Base-by-base conservation (phyloP, 1,139 yeast genomes). In the Wickerhamiella pararugosa region DNA sequence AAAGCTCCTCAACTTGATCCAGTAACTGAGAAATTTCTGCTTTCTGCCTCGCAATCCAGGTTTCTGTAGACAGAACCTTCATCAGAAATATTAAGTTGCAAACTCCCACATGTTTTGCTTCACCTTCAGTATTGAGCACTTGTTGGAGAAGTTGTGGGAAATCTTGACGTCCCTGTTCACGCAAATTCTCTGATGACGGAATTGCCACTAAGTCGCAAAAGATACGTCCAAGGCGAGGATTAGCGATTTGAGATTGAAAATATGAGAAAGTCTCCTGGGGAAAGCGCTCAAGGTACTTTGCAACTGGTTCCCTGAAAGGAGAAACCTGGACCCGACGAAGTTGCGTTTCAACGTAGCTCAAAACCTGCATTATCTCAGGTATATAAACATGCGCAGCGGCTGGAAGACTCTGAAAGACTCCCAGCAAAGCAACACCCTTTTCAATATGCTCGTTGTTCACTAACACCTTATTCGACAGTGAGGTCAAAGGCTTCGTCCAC, bases 241-340 rank as follows among this genome's bases (percentile, higher is more conserved):
- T 76, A 36, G 75, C 71, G 57, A 80, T 70, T 52, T 80, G 79
- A 21, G 72, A 72, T 39, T 73, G 64, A 61, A 82, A 86, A 56
- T 78, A 84, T 33, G 74, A 75, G 47, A 78, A 67, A 3, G 93
- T 73, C 49, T 87, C 82, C 29, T 70, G 74, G 2, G 93, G 75
- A 60, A 87, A 90, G 47, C 95, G 67, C 58, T 86, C 77, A 62
- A 90, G 66, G 55, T 82, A 92, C 56, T 80, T 81, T 4, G 94
- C 90, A 41, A 90, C 74, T 4, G 98, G 97, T n/a, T 68, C 71
- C 51, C 98, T 70, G 64, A 92, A 86, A 5, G 98, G 98, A 1
- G 96, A 84, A 41, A 69, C 70, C 46, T 82, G 83, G 51, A 82
- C 86, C 36, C 96, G 78, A 48, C 95, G 80, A 51, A 92, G 65